Evolutionary conservation across 1,139 yeast species (phyloP).

Genomic region (Saccharomycopsis hybrid): DNA sequence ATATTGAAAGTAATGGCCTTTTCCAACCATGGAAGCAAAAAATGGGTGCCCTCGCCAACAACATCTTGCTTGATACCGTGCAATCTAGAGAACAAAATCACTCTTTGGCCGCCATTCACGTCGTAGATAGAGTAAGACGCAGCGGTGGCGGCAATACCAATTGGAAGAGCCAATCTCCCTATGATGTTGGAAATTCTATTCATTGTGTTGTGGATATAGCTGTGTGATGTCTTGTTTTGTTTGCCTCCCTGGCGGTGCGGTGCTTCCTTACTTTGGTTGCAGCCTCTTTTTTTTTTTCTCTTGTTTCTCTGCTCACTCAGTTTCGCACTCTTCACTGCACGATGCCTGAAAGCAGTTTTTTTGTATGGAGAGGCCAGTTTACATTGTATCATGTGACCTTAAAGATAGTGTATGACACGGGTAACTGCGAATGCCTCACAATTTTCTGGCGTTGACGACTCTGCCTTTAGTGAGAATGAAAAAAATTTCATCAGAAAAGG

Average conservation of each 20-base stretch:
- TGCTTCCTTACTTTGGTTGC: no score
- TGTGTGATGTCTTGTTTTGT: no score
- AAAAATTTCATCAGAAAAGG: neutral
- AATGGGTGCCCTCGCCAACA: conserved; percentile 95
- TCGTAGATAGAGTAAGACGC: conserved; percentile 79
- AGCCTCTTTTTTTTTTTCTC: no score
- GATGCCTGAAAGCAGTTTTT: no score
- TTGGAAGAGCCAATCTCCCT: conserved; percentile 55
- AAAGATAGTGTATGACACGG: no score
- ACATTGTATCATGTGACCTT: no score
- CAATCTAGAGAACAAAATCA: conserved; percentile 89
- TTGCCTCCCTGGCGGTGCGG: no score
- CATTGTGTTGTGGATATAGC: conserved; percentile 17
- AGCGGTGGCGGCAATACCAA: conserved; percentile 58
- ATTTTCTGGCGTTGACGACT: no score
- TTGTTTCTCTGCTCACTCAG: no score
- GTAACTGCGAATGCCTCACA: no score
- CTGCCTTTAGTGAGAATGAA: neutral
- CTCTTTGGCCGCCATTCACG: conserved; percentile 93
- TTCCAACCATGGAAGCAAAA: conserved; percentile 93
- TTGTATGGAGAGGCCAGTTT: no score
- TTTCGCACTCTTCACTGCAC: no score
- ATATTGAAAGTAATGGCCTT: conserved; percentile 87
- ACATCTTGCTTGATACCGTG: conserved; percentile 83
- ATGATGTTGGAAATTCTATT: conserved; percentile 26